These are phyloP conservation scores for Gossypioides kirkii DNA, from an alignment of 345 rosid species.

Conservation along the genomic window DNA sequence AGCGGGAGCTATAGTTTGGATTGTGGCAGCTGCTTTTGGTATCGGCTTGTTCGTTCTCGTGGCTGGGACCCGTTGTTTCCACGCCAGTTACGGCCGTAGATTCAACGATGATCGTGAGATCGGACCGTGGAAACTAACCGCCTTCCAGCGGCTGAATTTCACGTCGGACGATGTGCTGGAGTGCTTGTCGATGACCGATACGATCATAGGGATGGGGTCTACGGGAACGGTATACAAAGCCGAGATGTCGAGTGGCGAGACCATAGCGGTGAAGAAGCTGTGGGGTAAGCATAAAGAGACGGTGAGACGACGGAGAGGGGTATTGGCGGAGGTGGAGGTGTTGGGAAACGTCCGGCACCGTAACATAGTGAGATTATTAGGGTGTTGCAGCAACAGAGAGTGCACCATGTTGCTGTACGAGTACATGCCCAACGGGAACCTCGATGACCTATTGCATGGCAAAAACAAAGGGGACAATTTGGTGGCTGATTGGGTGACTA, in stretches of 20 bases:
- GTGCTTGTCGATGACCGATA: slow-evolving; percentile 61
- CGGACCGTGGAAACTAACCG: slow-evolving; percentile 92
- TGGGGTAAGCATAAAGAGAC: slow-evolving; percentile 82
- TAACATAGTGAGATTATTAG: slow-evolving; percentile 84
- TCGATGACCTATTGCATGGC: slow-evolving; percentile 78
- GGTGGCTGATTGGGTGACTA: slow-evolving; percentile 77
- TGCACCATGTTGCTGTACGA: slow-evolving; percentile 92
- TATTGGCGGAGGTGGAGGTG: slow-evolving; percentile 87
- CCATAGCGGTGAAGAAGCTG: slow-evolving; percentile 93
- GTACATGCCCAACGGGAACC: slow-evolving; percentile 91
- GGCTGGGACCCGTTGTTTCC: slow-evolving; percentile 74
- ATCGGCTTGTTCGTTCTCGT: slow-evolving; percentile 67
- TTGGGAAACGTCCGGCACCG: slow-evolving; percentile 83
- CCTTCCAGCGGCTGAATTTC: slow-evolving; percentile 85
- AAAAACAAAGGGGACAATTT: slow-evolving; percentile 58
- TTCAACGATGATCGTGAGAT: slow-evolving; percentile 36
- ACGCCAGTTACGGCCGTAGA: slow-evolving; percentile 40
- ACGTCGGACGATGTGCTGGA: slow-evolving; percentile 85
- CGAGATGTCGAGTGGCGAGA: slow-evolving; percentile 92
- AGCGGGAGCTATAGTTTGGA: slow-evolving; percentile 90
- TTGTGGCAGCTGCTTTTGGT: slow-evolving; percentile 82
- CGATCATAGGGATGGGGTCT: slow-evolving; percentile 91
- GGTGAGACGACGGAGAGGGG: slow-evolving; percentile 73
- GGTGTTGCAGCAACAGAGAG: slow-evolving; percentile 86
- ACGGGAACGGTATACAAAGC: slow-evolving; percentile 91